These are phyloP conservation scores for Scutellaria minor DNA, from an alignment of 257 asterid genomes.

Conservation along the genomic window DNA sequence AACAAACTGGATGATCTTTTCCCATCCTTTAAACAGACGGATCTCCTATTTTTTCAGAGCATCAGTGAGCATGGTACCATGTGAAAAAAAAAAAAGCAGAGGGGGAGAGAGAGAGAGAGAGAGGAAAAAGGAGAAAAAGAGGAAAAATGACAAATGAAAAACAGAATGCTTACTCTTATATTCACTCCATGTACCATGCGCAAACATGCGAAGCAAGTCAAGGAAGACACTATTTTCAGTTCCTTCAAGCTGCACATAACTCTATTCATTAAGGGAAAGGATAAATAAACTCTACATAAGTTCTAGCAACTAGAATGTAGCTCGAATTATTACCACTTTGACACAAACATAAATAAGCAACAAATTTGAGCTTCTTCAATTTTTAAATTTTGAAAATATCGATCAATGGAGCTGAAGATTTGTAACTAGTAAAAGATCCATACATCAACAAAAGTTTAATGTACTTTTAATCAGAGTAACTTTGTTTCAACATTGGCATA, in stretches of 20 bases:
- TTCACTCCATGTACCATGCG: conserved; percentile 95
- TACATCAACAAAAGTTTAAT: background rate
- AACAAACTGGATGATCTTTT: background rate
- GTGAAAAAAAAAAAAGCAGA: background rate
- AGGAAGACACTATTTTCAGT: conserved; percentile 66
- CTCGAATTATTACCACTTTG: background rate
- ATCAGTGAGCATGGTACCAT: background rate
- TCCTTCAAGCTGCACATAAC: conserved; percentile 78
- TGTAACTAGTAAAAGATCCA: background rate
- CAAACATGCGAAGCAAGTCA: conserved; percentile 81
- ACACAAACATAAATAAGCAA: background rate
- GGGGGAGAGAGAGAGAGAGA: no score
- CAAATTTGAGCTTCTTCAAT: no score
- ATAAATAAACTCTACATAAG: background rate
- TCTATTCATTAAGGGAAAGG: conserved; percentile 9
- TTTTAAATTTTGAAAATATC: background rate
- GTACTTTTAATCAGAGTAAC: background rate
- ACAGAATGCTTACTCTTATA: conserved; percentile 68
- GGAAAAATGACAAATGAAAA: conserved; percentile 21
- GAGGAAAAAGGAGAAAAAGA: no score
- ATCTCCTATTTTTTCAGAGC: background rate
- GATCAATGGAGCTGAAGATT: background rate
- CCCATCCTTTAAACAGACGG: conserved; percentile 3
- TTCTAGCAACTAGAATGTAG: background rate
- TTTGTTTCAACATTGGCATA: no score